These are phyloP conservation scores for Geotrichum armillariae DNA, from an alignment of 1,139 yeast species.

Conservation along the genomic window DNA sequence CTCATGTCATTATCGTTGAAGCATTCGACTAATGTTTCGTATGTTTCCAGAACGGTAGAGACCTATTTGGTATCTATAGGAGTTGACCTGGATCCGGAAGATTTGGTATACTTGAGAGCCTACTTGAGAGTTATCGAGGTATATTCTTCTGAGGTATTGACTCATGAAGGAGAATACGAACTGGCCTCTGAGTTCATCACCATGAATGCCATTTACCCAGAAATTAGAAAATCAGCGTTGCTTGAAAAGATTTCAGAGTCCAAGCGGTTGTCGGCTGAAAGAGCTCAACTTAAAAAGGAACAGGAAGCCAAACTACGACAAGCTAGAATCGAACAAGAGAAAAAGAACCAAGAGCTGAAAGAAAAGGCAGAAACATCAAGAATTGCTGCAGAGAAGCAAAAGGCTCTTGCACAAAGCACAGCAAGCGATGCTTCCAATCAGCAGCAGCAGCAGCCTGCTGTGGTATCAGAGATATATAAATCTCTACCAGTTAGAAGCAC, in stretches of 20 bases:
- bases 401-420: background rate
- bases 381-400: background rate
- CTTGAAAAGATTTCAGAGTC: slow-evolving; percentile 7
- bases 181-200: slow-evolving; percentile 10
- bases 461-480: background rate
- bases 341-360: slow-evolving; percentile 1
- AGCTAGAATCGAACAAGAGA: slow-evolving; percentile 1
- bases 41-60: slow-evolving; percentile 10
- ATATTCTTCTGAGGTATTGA: slow-evolving; percentile 10
- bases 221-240: slow-evolving; percentile 2
- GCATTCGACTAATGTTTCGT: slow-evolving; percentile 11
- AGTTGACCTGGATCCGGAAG: background rate
- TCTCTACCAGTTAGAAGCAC: background rate
- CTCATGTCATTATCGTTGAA: slow-evolving; percentile 7
- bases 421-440: background rate
- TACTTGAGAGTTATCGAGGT: slow-evolving; percentile 12
- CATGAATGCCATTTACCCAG: slow-evolving; percentile 9
- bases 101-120: background rate
- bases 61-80: slow-evolving; percentile 3
- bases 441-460: background rate
- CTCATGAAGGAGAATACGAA: slow-evolving; percentile 8
- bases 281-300: background rate
- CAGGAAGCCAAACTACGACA: background rate
- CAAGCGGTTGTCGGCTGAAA: background rate
- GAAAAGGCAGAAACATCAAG: slow-evolving; percentile 2